Conservation (phyloP, 805 yeast species). For the Saccharomycopsis javanensis region DNA sequence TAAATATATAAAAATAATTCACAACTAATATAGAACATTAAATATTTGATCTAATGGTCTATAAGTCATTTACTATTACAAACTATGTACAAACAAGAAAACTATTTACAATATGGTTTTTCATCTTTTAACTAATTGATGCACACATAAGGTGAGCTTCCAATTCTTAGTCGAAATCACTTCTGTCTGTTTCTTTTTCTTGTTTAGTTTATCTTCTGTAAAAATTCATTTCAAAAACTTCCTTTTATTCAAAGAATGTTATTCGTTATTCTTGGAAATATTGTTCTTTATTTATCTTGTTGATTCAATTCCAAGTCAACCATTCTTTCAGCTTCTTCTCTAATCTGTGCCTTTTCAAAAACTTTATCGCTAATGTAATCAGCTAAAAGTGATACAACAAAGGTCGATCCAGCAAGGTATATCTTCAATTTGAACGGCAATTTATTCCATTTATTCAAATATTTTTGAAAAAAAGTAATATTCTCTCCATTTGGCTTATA, state of each 20-base stretch:
- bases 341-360: constrained; percentile 15
- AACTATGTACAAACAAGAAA: background rate
- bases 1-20: background rate
- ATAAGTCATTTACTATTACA: background rate
- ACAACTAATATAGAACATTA: background rate
- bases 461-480: background rate
- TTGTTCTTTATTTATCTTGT: background rate
- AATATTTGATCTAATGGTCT: background rate
- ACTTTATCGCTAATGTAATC: constrained; percentile 21
- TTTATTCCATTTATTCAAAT: constrained; percentile 19
- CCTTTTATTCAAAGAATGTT: too few species aligned
- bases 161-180: too few species aligned
- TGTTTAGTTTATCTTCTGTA: too few species aligned
- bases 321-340: constrained; percentile 19
- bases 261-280: too few species aligned
- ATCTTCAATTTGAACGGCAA: constrained; percentile 23
- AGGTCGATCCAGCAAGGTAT: constrained; percentile 25
- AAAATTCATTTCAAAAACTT: too few species aligned
- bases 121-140: background rate
- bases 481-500: background rate
- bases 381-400: constrained; percentile 23
- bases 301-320: constrained; percentile 16
- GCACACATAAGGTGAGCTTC: too few species aligned
- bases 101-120: background rate
- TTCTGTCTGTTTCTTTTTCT: too few species aligned